Evolutionary conservation across 345 rosid species (phyloP), one percentile per base, ranked within the genome.

Genomic region (Eucalyptus erythrocorys): DNA sequence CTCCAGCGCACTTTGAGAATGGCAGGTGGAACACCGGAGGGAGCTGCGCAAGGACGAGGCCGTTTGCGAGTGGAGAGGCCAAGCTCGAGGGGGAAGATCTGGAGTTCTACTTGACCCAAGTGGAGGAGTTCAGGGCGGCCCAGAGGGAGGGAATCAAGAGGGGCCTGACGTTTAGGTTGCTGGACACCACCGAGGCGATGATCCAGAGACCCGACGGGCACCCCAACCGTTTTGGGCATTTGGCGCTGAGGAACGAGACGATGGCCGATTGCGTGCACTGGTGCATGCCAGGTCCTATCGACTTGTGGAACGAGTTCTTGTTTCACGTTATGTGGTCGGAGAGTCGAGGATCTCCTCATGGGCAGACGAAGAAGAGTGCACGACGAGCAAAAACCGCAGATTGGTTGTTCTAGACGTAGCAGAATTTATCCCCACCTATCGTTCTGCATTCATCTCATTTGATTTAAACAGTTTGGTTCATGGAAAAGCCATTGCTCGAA

Each of bases 1-100:
- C 95, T 6, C 95, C 94, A 6, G 92, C 89, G 32, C 95, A 94
- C 87, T 94, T 93, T 37, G 94, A 93, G 92, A 92, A 94, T 51
- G 94, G 94, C 59, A 55, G 55, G 26, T 93, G 94, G 95, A 90
- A 91, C 82, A 91, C 87, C 10, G 94, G 95, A 64, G 94, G 95
- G 64, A 89, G 90, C 50, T 94, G 94, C 85, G 64, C 85, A 7
- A 91, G 95, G 86, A 94, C 90, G 47, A 86, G 80, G 22, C 95
- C 95, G 6, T 87, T 88, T 59, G 87, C 84, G 59, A 90, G 86
- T 47, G 89, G 85, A 21, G 92, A 88, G 61, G 87, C 85, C 43
- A 82, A 76, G 12, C 71, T 94, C 61, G 79, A 50, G 6, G 91
- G 90, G 34, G 82, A 87, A 1, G 91, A 91, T 51, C 16, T 68